A percentile compares a stretch with the other conserved stretches of the same genome.
Evolutionary conservation across 2,329 filamentous ascomycete species (phyloP).

Genomic region (Monosporascus cannonballus): DNA sequence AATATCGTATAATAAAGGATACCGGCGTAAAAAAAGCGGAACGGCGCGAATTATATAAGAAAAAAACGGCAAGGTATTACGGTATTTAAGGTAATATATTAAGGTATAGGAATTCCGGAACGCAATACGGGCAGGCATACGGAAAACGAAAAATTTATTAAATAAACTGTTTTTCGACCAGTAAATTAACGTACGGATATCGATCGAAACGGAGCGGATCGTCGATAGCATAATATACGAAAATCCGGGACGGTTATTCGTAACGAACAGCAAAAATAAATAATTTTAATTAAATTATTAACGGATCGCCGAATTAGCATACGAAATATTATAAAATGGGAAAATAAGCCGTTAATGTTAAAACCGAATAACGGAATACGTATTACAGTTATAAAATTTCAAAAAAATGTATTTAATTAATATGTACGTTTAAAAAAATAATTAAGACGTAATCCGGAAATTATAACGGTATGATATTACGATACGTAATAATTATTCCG

Average conservation of each 20-base stretch:
- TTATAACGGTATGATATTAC: neutral
- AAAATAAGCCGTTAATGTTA: neutral
- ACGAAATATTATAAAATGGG: neutral
- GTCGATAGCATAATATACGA: slow-evolving; percentile 1
- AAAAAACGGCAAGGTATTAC: neutral
- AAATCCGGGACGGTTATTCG: neutral
- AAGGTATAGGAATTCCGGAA: neutral
- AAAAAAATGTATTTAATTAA: neutral
- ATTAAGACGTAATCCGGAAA: neutral
- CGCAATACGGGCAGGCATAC: neutral
- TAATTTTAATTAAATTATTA: neutral
- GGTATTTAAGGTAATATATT: neutral
- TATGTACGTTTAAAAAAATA: slow-evolving; percentile 1
- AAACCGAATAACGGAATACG: neutral
- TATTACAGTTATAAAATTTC: neutral
- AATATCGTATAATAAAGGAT: neutral
- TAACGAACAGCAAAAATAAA: neutral
- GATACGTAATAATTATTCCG: neutral
- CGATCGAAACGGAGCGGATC: neutral
- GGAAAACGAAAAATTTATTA: neutral
- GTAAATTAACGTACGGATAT: neutral
- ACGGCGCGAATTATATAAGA: neutral
- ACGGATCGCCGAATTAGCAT: neutral
- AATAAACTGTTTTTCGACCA: neutral
- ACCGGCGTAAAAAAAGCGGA: neutral